phyloP scores from a whole-genome alignment of 768 basidiomycete species.

The Boletus speciosus region DNA sequence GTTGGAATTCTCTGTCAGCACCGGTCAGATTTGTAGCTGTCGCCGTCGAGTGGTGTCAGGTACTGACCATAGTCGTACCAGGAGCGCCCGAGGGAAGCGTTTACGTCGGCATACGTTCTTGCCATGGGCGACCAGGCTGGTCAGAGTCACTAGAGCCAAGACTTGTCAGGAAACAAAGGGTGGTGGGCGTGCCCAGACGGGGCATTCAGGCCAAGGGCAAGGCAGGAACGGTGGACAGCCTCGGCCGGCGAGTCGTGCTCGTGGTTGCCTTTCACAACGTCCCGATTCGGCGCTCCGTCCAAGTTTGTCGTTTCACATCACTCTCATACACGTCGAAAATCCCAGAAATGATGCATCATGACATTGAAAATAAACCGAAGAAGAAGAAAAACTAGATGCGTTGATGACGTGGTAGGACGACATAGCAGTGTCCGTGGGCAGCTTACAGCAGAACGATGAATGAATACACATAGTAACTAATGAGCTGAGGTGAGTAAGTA shows the following conservation, averaged over 20 bases:
- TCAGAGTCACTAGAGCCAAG: constrained; percentile 15
- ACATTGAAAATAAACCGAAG: constrained; percentile 10
- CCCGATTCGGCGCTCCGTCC: constrained; percentile 5
- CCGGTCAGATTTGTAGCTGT: constrained; percentile 1
- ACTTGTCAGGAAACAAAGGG: constrained; percentile 16
- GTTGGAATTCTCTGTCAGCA: constrained; percentile 46
- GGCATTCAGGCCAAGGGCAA: constrained; percentile 27
- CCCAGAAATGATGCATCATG: constrained; percentile 15
- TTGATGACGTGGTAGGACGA: constrained; percentile 23
- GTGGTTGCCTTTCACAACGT: constrained; percentile 1
- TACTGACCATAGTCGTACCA: constrained; percentile 64
- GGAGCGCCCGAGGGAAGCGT: constrained; percentile 50
- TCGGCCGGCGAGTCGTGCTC: constrained; percentile 7
- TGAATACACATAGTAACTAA: constrained; percentile 26
- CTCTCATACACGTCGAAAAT: background rate
- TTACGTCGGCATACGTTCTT: constrained; percentile 54
- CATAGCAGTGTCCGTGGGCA: constrained; percentile 22
- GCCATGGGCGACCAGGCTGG: constrained; percentile 35
- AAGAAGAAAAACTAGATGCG: constrained; percentile 15
- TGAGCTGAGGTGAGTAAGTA: constrained; percentile 25
- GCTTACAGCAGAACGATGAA: constrained; percentile 27
- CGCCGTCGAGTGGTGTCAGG: background rate
- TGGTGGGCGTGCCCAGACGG: constrained; percentile 16
- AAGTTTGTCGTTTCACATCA: background rate
- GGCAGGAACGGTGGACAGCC: constrained; percentile 18